A percentile compares a stretch with the other conserved stretches of the same genome.
phyloP scores from a whole-genome alignment of 2,329 filamentous ascomycete species.

The Monosporascus sp. region DNA sequence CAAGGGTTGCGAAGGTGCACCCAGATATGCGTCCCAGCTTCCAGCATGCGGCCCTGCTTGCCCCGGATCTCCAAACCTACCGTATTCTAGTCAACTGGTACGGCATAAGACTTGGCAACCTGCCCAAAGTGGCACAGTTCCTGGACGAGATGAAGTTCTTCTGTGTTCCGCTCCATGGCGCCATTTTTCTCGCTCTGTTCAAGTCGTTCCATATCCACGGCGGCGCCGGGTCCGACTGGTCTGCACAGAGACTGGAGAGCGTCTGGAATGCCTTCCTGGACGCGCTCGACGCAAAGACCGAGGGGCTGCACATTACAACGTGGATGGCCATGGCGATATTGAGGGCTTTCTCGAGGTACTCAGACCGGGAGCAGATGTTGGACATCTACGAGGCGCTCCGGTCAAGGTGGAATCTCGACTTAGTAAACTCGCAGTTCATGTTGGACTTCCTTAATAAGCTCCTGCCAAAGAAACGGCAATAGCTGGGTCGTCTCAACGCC shows the following conservation, averaged over 20 bases:
- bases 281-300: conserved; percentile 42
- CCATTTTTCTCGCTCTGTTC: conserved; percentile 76
- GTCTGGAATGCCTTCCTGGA: conserved; percentile 63
- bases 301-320: conserved; percentile 47
- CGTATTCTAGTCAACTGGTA: conserved; percentile 74
- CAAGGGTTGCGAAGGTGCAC: conserved; percentile 48
- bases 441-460: conserved; percentile 40
- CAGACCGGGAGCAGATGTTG: conserved; percentile 45
- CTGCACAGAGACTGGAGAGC: conserved; percentile 57
- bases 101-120: conserved; percentile 62
- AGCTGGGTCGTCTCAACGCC: background rate
- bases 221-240: conserved; percentile 67
- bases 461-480: conserved; percentile 21
- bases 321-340: conserved; percentile 60
- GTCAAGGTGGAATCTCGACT: conserved; percentile 41
- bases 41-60: conserved; percentile 61
- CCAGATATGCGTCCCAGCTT: conserved; percentile 47
- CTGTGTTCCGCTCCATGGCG: conserved; percentile 64
- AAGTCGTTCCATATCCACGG: conserved; percentile 77
- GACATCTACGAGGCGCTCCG: conserved; percentile 49
- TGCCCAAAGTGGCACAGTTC: conserved; percentile 65
- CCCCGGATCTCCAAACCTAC: conserved; percentile 75
- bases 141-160: conserved; percentile 76
- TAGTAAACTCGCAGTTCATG: conserved; percentile 41
- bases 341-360: conserved; percentile 59